Conservation (phyloP, 495 filamentous ascomycete genomes). For the Aspergillus conjunctus region DNA sequence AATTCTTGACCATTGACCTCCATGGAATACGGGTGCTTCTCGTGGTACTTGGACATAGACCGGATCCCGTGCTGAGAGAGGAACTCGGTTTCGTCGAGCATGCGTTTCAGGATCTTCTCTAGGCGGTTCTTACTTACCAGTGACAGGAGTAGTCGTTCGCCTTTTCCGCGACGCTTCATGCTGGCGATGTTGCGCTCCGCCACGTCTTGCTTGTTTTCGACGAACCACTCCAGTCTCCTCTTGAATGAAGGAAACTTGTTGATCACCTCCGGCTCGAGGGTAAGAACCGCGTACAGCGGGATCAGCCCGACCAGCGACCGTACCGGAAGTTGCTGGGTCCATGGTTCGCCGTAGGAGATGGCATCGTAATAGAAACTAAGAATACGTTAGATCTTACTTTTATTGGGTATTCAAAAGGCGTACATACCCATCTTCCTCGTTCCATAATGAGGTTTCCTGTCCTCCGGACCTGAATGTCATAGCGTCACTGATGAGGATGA, state of each 20-base stretch:
- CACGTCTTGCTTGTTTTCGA: slow-evolving; percentile 79
- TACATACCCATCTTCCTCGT: slow-evolving; percentile 75
- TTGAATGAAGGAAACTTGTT: slow-evolving; percentile 94
- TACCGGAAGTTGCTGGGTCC: slow-evolving; percentile 88
- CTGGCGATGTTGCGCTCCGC: slow-evolving; percentile 91
- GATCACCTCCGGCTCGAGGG: slow-evolving; percentile 89
- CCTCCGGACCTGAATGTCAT: slow-evolving; percentile 87
- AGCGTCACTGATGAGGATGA: slow-evolving; percentile 95
- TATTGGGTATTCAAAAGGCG: neutral
- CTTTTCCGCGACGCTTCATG: slow-evolving; percentile 85
- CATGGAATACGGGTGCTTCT: slow-evolving; percentile 90
- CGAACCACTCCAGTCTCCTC: slow-evolving; percentile 88
- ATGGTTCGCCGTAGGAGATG: slow-evolving; percentile 91
- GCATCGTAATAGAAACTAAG: slow-evolving; percentile 92
- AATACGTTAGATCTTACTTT: slow-evolving; percentile 5
- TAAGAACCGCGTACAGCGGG: slow-evolving; percentile 87
- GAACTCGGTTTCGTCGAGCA: slow-evolving; percentile 95
- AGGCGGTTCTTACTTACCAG: slow-evolving; percentile 89
- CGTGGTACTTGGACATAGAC: slow-evolving; percentile 90
- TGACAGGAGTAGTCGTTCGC: slow-evolving; percentile 78
- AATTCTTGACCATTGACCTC: slow-evolving; percentile 91
- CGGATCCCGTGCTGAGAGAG: slow-evolving; percentile 87
- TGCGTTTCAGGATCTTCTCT: slow-evolving; percentile 79
- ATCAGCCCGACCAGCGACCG: slow-evolving; percentile 91
- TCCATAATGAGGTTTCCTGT: slow-evolving; percentile 87